Evolutionary conservation across 345 rosid genomes (phyloP), one percentile per base, ranked within the genome.

Genomic region (Leavenworthia alabamica): DNA sequence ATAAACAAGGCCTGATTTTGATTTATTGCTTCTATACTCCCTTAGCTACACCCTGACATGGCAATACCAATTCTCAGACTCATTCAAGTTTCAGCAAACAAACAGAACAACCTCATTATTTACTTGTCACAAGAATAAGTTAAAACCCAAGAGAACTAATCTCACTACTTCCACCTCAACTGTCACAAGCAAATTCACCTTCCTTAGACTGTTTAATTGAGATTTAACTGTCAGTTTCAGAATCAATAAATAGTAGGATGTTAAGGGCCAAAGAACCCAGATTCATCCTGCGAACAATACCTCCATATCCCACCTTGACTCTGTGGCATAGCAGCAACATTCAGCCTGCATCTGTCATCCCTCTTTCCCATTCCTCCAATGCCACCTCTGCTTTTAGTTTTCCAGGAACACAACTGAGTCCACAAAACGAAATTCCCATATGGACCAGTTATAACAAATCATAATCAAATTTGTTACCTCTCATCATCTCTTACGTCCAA

Each of bases 221-320:
- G n/a, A 28, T 8, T 71, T 66, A 83, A 56, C 81, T 86, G 24
- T 83, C 86, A 14, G 68, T 57, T 39, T 83, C 89, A 6, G 81
- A 61, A 35, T 86, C 86, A 23, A 93, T 65, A 72, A 92, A 91
- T 7, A 83, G 79, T 51, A 89, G 84, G 52, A 92, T 79, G 77
- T 68, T 78, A 65, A 92, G 71, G 45, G 97, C 97, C 22, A 95
- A 81, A 11, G 96, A 89, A 49, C 94, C 83, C 6, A 83, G 88
- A 75, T 86, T 93, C 89, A 92, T 85, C 37, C 93, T 93, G 16
- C 96, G 85, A 58, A 89, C 79, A 9, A 89, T 50, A 41, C 91
- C 86, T 60, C 96, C 96, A 14, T 82, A 85, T 55, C 85, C 91
- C 35, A 79, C 78, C 77, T 85, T 86, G 52, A 89, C 79, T 77